These are phyloP conservation scores for Camellia granthamiana DNA, from an alignment of 148 eudicot genomes.

Conservation along the genomic window DNA sequence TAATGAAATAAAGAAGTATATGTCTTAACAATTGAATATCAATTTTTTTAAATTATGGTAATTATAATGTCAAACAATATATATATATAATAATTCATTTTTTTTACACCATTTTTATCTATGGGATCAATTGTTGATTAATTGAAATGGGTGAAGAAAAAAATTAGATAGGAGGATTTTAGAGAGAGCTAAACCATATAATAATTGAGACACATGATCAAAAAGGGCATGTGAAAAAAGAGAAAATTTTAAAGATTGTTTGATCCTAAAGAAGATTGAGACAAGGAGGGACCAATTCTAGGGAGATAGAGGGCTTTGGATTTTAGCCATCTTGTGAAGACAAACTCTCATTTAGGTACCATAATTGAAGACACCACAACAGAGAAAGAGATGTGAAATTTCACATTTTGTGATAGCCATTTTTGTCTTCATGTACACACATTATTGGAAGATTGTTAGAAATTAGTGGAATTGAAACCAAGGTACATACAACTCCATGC, in stretches of 20 bases:
- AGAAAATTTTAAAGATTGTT: background rate
- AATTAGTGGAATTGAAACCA: background rate
- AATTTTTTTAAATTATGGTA: too few species aligned
- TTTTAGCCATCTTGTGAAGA: background rate
- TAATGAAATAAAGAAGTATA: too few species aligned
- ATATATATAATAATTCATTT: too few species aligned
- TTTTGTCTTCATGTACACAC: background rate
- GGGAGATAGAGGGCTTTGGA: background rate
- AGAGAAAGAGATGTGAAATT: background rate
- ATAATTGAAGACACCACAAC: slow-evolving; percentile 1
- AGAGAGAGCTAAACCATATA: background rate
- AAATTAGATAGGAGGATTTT: too few species aligned
- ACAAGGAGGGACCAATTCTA: background rate
- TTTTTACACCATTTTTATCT: too few species aligned
- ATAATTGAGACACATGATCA: background rate
- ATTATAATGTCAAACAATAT: too few species aligned
- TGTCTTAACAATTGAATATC: too few species aligned
- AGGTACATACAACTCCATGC: too few species aligned
- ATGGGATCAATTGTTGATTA: too few species aligned
- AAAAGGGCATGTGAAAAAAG: background rate
- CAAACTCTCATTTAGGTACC: background rate
- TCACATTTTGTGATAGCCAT: background rate
- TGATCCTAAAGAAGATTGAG: background rate
- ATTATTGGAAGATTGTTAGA: background rate
- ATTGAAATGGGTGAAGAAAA: too few species aligned